Base-by-base conservation (phyloP, 345 rosid genomes). In the Sonneratia alba region DNA sequence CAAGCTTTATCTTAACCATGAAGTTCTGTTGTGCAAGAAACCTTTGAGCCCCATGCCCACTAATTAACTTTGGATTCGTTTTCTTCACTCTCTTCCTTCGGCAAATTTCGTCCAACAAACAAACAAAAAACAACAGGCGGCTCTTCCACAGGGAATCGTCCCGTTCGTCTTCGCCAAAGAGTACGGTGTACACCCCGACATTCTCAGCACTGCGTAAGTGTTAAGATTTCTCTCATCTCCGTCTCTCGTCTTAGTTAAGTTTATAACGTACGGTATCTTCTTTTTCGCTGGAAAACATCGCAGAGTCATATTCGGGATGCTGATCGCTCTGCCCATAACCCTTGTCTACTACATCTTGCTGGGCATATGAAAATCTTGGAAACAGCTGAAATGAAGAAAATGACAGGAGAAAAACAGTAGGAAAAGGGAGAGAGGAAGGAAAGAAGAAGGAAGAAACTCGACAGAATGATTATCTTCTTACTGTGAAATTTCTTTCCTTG, bases 231-330 rank as follows among this genome's bases (percentile, higher is more conserved):
- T 68, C 45, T 47, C 5, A 36, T 36, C 59, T 7, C 1, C 27
- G 11, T 55, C 15, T 19, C 15, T 36, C 27, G 51, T 24, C 36
- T 47, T 47, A 67, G 15, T 71, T 66, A 5, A 8, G 49, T 64
- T 49, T 5, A 21, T 43, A 5, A 15, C 8, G 14, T 59, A 34
- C 48, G 27, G n/a, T 63, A 1, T 0, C 37, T 45, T 21, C 7
- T 57, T 63, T 72, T 53, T 64, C 6, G 38, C 74, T 70, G 10
- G 32, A 59, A 7, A 48, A 74, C 21, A 63, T 83, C 72, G 82
- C 87, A 95, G 99, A 22, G 99, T 95, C 57, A 95, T 95, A 73
- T 95, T 95, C 75, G 99, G 99, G 77, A 95, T 95, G 99, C 81
- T 95, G 69, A 86, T 95, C 62, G 99, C 99, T 3, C 79, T 95